phyloP scores from a whole-genome alignment of 805 yeast genomes.

The Limtongia smithiae region DNA sequence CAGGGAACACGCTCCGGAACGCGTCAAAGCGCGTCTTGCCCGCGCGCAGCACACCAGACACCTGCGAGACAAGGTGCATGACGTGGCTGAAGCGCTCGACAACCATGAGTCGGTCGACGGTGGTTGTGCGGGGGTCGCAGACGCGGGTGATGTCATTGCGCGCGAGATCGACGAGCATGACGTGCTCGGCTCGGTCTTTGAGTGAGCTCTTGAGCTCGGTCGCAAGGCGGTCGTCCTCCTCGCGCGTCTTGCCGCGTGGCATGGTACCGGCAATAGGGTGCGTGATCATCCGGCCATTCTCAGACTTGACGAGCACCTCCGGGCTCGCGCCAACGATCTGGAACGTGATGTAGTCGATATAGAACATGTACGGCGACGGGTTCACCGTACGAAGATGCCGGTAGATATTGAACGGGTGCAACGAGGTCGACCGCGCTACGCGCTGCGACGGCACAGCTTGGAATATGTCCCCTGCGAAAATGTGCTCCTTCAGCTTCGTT shows the following conservation, averaged over 20 bases:
- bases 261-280: slow-evolving; percentile 99
- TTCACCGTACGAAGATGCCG: slow-evolving; percentile 92
- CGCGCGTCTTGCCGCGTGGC: slow-evolving; percentile 80
- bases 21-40: slow-evolving; percentile 94
- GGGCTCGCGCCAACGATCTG: slow-evolving; percentile 98
- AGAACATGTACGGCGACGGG: slow-evolving; percentile 96
- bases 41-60: slow-evolving; percentile 79
- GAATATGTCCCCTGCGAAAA: slow-evolving; percentile 86
- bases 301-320: slow-evolving; percentile 83
- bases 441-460: slow-evolving; percentile 99
- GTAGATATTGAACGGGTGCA: slow-evolving; percentile 95
- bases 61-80: slow-evolving; percentile 93
- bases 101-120: slow-evolving; percentile 81
- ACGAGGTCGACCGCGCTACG: slow-evolving; percentile 87
- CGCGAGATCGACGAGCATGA: slow-evolving; percentile 97
- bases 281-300: slow-evolving; percentile 73
- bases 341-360: slow-evolving; percentile 85
- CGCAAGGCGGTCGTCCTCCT: slow-evolving; percentile 87
- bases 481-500: slow-evolving; percentile 67
- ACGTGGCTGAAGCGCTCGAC: slow-evolving; percentile 96
- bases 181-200: slow-evolving; percentile 97
- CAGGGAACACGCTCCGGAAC: slow-evolving; percentile 95
- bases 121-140: slow-evolving; percentile 81
- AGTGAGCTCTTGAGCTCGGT: slow-evolving; percentile 64
- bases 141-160: slow-evolving; percentile 93